These are phyloP conservation scores for Mycena pura DNA, from an alignment of 768 basidiomycete species.

Conservation along the genomic window DNA sequence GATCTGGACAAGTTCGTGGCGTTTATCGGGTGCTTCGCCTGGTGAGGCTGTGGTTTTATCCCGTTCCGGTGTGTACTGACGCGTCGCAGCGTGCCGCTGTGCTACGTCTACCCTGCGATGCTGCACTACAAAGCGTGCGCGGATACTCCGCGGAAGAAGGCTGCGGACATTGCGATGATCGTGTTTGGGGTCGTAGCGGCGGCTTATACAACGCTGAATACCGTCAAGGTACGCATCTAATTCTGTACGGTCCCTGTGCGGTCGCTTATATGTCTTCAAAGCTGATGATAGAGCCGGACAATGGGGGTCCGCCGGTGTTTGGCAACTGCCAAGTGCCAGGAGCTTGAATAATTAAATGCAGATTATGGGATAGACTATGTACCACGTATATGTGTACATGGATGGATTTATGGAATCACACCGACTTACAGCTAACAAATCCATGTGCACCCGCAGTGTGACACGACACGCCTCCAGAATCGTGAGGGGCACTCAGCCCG, in stretches of 20 bases:
- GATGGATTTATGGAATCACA: no score
- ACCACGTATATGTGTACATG: constrained; percentile 9
- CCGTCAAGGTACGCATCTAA: constrained; percentile 59
- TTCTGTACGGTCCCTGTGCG: background rate
- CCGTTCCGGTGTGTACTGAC: background rate
- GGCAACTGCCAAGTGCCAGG: constrained; percentile 35
- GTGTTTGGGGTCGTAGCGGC: constrained; percentile 77
- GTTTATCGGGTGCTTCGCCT: constrained; percentile 92
- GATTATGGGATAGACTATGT: background rate
- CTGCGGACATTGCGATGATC: constrained; percentile 74
- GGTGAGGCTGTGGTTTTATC: constrained; percentile 56
- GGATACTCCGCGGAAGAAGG: constrained; percentile 67
- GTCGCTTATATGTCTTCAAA: constrained; percentile 33
- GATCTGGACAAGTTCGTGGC: constrained; percentile 97
- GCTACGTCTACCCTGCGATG: constrained; percentile 94
- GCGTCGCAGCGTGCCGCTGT: constrained; percentile 80
- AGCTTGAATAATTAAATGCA: background rate
- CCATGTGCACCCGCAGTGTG: no score
- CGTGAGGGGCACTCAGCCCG: no score
- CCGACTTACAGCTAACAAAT: no score
- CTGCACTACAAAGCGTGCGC: constrained; percentile 90
- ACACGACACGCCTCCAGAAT: no score
- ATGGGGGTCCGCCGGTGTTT: constrained; percentile 44
- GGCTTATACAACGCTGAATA: constrained; percentile 82
- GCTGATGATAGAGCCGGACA: constrained; percentile 66